Evolutionary conservation across 1,139 yeast species (phyloP).

Genomic region (Magnusiomyces sp.): DNA sequence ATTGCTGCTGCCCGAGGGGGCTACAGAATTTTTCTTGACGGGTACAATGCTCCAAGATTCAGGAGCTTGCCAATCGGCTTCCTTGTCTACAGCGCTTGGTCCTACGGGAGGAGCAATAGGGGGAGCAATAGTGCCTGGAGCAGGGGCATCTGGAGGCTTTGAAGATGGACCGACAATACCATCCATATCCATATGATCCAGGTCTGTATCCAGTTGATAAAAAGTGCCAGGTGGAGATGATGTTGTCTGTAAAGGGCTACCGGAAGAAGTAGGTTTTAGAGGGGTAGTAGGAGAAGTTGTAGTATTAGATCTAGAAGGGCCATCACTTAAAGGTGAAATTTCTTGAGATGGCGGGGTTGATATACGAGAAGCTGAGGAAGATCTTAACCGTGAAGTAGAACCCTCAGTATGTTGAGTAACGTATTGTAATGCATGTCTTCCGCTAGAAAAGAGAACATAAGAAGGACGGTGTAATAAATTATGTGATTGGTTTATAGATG

Average conservation of each 20-base stretch:
- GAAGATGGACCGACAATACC: slow-evolving; percentile 12
- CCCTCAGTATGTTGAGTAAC: not conserved
- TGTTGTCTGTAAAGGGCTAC: not conserved
- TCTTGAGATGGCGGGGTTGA: not conserved
- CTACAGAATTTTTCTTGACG: slow-evolving; percentile 9
- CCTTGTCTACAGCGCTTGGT: slow-evolving; percentile 10
- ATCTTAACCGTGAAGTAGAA: not conserved
- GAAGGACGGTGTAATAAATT: slow-evolving; percentile 9
- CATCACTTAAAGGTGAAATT: too few relatives aligned
- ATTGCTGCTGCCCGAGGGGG: slow-evolving; percentile 6
- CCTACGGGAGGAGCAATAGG: slow-evolving; percentile 4
- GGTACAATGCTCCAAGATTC: slow-evolving; percentile 15
- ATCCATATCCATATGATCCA: slow-evolving; percentile 12
- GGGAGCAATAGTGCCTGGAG: not conserved
- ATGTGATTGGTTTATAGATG: slow-evolving; percentile 10
- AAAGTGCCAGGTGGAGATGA: not conserved
- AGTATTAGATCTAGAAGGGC: not conserved
- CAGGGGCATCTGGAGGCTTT: slow-evolving; percentile 2
- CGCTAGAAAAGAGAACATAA: slow-evolving; percentile 9
- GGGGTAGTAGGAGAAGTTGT: not conserved
- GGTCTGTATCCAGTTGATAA: slow-evolving; percentile 11
- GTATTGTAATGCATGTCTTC: slow-evolving; percentile 10
- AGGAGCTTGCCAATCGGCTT: slow-evolving; percentile 13
- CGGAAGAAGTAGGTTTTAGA: not conserved
- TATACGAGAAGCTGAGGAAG: not conserved